Evolutionary conservation across 805 yeast genomes (phyloP), one percentile per base, ranked within the genome.

Genomic region (Wickerhamia fluorescens): DNA sequence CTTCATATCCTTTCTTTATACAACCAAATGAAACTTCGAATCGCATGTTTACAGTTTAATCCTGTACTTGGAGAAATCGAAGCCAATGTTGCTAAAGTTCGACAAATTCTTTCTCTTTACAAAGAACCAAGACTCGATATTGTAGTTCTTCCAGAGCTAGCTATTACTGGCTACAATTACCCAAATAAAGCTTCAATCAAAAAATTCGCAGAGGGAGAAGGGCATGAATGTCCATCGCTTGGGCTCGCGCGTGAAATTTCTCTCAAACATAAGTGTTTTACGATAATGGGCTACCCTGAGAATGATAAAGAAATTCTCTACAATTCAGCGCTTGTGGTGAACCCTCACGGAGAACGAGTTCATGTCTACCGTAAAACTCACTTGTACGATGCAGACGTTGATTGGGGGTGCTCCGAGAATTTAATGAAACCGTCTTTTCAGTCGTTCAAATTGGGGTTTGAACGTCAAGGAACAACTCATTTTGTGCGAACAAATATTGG

Each of bases 261-360:
- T 2, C 38, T 44, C 26, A 52, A 46, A 24, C 69, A 61, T 38
- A 44, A 59, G 3, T 82, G 94, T 45, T 74, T 74, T 43, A 80
- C 92, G 0, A 61, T 87, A 4, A 58, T 85, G 7, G 96, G 96
- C 10, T 85, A 82, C 49, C 96, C 96, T 0, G 95, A 88, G 40
- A 45, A 53, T 28, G 21, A 23, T 25, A 29, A 30, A 8, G 22
- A 23, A 14, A 52, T 30, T 7, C 69, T 75, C 9, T 85, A 72
- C 56, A 88, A 88, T 52, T 72, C 92, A 5, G 88, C 88, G 1
- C 58, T 74, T 21, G 67, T 88, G 25, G 66, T 80, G 2, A 57
- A 69, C 18, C 77, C 79, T 0, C 30, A 44, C 2, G 95, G 95
- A 0, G 38, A 61, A 1, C 42, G 78, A 3, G 42, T 83, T 2